phyloP scores from a whole-genome alignment of 2,329 filamentous ascomycete species.

The Clarireedia hainanense region DNA sequence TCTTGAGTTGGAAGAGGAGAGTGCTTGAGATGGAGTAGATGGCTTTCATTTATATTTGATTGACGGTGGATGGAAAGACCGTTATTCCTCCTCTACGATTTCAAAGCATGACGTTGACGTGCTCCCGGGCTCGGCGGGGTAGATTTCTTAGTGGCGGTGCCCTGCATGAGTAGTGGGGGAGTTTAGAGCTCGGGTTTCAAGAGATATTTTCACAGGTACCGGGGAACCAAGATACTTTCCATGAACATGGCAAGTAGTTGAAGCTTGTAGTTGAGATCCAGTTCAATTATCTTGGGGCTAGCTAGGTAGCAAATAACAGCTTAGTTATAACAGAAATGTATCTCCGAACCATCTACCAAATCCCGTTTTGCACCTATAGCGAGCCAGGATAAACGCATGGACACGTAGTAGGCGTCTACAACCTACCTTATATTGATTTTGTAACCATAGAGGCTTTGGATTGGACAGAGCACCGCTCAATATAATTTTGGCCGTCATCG shows the following conservation, averaged over 20 bases:
- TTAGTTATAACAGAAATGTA: too few relatives aligned
- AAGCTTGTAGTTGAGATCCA: too few relatives aligned
- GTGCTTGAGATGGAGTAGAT: background rate
- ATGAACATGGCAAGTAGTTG: too few relatives aligned
- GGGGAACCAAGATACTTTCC: too few relatives aligned
- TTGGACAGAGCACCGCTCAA: background rate
- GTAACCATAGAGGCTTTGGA: background rate
- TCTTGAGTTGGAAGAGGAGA: background rate
- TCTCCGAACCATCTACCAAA: background rate
- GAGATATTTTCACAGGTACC: too few relatives aligned
- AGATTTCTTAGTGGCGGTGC: background rate
- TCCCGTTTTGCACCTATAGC: background rate
- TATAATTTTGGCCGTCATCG: background rate
- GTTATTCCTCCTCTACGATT: background rate
- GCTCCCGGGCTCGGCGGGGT: background rate
- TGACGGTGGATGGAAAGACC: background rate
- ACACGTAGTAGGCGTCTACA: background rate
- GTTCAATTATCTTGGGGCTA: too few relatives aligned
- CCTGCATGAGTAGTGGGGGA: background rate
- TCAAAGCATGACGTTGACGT: conserved; percentile 6
- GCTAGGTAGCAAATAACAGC: too few relatives aligned
- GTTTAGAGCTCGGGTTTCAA: background rate
- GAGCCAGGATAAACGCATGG: background rate
- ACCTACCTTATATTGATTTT: background rate
- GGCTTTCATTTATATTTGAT: background rate